Conservation (phyloP, 805 yeast genomes). For the Yamadazyma tumulicola region DNA sequence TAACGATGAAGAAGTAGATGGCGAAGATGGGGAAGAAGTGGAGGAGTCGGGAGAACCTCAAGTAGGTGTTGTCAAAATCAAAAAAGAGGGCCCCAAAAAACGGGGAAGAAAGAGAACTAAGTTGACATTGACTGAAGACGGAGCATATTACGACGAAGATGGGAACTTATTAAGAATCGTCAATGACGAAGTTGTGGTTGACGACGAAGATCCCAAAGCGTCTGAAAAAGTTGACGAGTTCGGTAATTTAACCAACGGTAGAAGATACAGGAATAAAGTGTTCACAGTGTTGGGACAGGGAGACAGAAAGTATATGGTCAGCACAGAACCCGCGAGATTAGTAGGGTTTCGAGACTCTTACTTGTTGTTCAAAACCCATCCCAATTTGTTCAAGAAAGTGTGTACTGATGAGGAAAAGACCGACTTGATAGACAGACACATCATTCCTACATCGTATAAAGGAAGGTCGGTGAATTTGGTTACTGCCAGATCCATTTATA, state of each 20-base stretch:
- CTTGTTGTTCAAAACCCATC: conserved; percentile 82
- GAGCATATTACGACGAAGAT: conserved; percentile 52
- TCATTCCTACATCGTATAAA: conserved; percentile 86
- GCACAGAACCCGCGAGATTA: conserved; percentile 94
- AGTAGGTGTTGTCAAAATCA: conserved; percentile 3
- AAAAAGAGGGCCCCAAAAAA: conserved; percentile 30
- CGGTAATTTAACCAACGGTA: conserved; percentile 69
- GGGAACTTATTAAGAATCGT: conserved; percentile 63
- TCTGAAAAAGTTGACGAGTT: conserved; percentile 62
- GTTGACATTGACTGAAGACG: conserved; percentile 34
- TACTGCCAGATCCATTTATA: conserved; percentile 82
- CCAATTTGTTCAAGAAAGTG: conserved; percentile 67
- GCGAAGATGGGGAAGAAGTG: conserved; percentile 22
- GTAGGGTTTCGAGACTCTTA: conserved; percentile 94
- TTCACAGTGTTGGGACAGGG: conserved; percentile 68
- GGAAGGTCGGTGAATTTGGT: conserved; percentile 87
- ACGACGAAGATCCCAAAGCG: conserved; percentile 71
- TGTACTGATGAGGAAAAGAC: conserved; percentile 74
- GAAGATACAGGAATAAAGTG: conserved; percentile 69
- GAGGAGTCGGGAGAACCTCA: conserved; percentile 13
- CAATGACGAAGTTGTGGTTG: conserved; percentile 75
- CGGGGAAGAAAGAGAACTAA: conserved; percentile 43
- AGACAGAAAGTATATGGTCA: conserved; percentile 75
- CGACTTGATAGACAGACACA: conserved; percentile 74
- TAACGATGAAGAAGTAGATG: conserved; percentile 14